Conservation (phyloP, 129 eudicot species). For the Pseudognaphalium luteoalbum region DNA sequence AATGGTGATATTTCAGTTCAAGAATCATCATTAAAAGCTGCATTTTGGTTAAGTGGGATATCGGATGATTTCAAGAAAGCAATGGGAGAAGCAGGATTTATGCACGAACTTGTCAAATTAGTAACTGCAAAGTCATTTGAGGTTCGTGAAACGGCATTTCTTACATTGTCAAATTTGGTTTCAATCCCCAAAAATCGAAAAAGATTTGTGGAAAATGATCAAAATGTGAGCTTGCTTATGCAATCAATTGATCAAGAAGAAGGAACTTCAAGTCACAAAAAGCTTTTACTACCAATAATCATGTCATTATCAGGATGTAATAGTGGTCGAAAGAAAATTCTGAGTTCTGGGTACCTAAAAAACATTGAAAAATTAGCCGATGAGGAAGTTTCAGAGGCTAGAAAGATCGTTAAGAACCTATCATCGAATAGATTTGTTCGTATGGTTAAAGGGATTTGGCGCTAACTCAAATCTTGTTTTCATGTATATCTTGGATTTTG, state of each 20-base stretch:
- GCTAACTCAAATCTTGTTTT: constrained; percentile 18
- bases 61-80: constrained; percentile 53
- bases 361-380: constrained; percentile 59
- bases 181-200: constrained; percentile 49
- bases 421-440: constrained; percentile 44
- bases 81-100: constrained; percentile 63
- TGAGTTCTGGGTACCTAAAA: constrained; percentile 53
- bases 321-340: constrained; percentile 57
- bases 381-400: constrained; percentile 53
- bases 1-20: constrained; percentile 46
- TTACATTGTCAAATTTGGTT: constrained; percentile 47
- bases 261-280: constrained; percentile 42
- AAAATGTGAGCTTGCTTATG: constrained; percentile 45
- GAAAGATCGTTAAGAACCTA: constrained; percentile 53
- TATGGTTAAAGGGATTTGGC: constrained; percentile 54
- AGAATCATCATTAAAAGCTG: constrained; percentile 51
- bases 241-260: constrained; percentile 49
- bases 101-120: constrained; percentile 56
- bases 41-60: constrained; percentile 58
- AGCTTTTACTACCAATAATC: constrained; percentile 50
- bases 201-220: constrained; percentile 52
- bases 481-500: constrained; percentile 17
- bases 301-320: constrained; percentile 53
- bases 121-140: constrained; percentile 52
- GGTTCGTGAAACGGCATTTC: constrained; percentile 57